A percentile compares a stretch with the other conserved stretches of the same genome.
phyloP scores from a whole-genome alignment of 768 basidiomycete genomes.

The Sporobolomyces roseus region DNA sequence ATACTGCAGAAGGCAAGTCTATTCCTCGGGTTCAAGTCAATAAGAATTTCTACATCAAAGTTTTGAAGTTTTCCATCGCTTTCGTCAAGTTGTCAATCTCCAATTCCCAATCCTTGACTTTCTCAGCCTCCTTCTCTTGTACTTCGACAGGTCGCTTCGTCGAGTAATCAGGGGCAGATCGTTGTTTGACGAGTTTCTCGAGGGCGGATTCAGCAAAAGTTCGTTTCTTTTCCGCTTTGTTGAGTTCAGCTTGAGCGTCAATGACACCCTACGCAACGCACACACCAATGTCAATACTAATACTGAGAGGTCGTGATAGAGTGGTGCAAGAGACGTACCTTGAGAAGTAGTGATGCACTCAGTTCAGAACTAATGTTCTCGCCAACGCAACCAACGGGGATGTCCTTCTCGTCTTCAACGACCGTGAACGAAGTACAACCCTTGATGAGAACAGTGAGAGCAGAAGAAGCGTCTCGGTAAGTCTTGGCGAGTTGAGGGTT shows the following conservation, averaged over 20 bases:
- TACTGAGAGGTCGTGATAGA: too few species aligned
- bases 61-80: conserved; percentile 30
- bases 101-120: conserved; percentile 31
- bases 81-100: conserved; percentile 27
- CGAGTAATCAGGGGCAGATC: conserved; percentile 70
- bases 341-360: conserved; percentile 76
- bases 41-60: too few species aligned
- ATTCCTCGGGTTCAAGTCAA: too few species aligned
- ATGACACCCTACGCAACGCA: conserved; percentile 67
- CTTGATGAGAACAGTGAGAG: conserved; percentile 74
- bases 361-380: conserved; percentile 70
- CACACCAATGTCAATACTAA: background rate
- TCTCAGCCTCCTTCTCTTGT: conserved; percentile 62
- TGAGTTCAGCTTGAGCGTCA: conserved; percentile 79
- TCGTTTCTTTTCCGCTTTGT: conserved; percentile 85
- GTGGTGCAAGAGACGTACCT: conserved; percentile 56
- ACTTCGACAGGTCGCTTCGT: conserved; percentile 75
- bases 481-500: conserved; percentile 61
- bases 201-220: conserved; percentile 65
- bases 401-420: conserved; percentile 60
- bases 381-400: conserved; percentile 85
- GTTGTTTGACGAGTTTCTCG: conserved; percentile 60
- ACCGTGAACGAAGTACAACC: conserved; percentile 74
- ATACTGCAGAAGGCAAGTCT: too few species aligned
- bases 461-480: conserved; percentile 52